Evolutionary conservation across 2,329 filamentous ascomycete species (phyloP).

Genomic region (Diaporthe citrichinensis): DNA sequence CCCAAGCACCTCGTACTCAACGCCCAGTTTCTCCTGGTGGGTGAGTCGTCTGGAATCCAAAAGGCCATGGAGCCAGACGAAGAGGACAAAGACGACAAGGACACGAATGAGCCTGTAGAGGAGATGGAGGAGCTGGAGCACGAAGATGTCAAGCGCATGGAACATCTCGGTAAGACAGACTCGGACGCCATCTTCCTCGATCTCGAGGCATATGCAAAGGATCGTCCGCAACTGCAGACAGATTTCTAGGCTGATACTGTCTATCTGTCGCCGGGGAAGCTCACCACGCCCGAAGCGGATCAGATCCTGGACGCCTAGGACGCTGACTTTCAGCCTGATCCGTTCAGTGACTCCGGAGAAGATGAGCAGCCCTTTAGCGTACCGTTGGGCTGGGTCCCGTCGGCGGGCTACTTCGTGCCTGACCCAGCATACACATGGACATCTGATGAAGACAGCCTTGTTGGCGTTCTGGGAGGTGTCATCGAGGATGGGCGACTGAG

Average conservation of each 20-base stretch:
- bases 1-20: conserved; percentile 82
- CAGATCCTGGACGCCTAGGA: background rate
- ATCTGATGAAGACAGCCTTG: background rate
- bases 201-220: conserved; percentile 64
- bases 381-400: too few species aligned
- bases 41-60: conserved; percentile 71
- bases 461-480: background rate
- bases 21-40: conserved; percentile 84
- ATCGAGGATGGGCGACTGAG: background rate
- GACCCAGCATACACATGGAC: background rate
- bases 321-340: background rate
- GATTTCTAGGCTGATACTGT: conserved; percentile 58
- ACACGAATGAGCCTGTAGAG: conserved; percentile 75
- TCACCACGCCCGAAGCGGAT: too few species aligned
- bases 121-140: conserved; percentile 82
- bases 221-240: conserved; percentile 75
- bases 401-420: background rate
- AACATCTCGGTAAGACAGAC: conserved; percentile 61
- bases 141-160: conserved; percentile 79
- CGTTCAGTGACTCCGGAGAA: background rate
- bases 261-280: background rate
- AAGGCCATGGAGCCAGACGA: conserved; percentile 69
- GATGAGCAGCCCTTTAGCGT: background rate
- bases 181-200: conserved; percentile 62
- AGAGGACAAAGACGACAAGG: conserved; percentile 68